A percentile compares a stretch with the other conserved stretches of the same genome.
Evolutionary conservation across 768 basidiomycete genomes (phyloP).

Genomic region (Russula olivacea): DNA sequence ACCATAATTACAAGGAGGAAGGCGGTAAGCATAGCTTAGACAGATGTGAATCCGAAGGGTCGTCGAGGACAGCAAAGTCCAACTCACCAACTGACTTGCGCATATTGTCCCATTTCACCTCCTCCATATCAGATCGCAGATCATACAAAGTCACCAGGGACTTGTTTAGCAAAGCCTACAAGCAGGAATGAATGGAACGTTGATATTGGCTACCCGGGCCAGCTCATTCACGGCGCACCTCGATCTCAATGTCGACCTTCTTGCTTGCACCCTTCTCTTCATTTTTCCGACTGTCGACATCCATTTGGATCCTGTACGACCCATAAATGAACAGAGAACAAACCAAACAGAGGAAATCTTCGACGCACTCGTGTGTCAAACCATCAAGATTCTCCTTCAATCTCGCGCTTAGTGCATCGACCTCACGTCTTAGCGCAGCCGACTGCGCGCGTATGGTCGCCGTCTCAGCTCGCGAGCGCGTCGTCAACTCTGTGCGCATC

Average conservation of each 20-base stretch:
- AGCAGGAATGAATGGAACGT: neutral
- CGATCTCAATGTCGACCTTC: constrained; percentile 75
- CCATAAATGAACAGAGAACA: neutral
- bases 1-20: constrained; percentile 68
- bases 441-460: constrained; percentile 74
- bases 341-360: neutral
- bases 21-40: constrained; percentile 56
- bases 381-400: constrained; percentile 90
- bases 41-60: neutral
- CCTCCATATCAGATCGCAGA: constrained; percentile 73
- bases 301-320: constrained; percentile 80
- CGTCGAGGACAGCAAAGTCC: neutral
- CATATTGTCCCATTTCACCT: constrained; percentile 87
- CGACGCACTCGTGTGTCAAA: constrained; percentile 85
- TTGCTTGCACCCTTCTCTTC: constrained; percentile 83
- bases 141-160: constrained; percentile 70
- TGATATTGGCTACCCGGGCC: neutral
- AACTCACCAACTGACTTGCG: constrained; percentile 69
- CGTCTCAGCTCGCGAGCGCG: constrained; percentile 77
- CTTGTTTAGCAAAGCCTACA: constrained; percentile 69
- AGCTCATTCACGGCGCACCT: constrained; percentile 42
- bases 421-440: constrained; percentile 74
- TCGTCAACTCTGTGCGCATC: constrained; percentile 76
- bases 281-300: constrained; percentile 88
- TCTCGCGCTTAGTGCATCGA: constrained; percentile 78